Percentiles rank a stretch among this genome's conserved stretches.
Conservation (phyloP, 257 asterid genomes). For the Cynanchum wilfordii region DNA sequence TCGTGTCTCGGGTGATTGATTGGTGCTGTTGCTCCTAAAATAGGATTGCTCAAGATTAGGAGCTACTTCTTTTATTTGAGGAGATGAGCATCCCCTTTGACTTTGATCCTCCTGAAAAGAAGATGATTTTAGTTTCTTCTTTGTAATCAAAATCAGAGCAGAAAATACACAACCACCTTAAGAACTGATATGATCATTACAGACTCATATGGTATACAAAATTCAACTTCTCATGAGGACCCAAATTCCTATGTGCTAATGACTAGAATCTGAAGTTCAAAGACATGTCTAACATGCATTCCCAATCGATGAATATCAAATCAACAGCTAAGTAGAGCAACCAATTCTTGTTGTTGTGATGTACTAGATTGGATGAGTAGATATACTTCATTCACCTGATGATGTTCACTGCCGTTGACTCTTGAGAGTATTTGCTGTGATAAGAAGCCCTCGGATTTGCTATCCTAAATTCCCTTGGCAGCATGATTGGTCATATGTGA, state of each 20-base stretch:
- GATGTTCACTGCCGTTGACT: conserved; percentile 18
- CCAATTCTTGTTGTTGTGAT: not conserved
- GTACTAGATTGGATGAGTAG: conserved; percentile 10
- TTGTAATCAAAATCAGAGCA: conserved; percentile 13
- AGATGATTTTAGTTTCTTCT: conserved; percentile 11
- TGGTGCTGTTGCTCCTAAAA: conserved; percentile 31
- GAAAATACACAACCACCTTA: not conserved
- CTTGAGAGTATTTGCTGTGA: conserved; percentile 21
- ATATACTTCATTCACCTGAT: conserved; percentile 27
- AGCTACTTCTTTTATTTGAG: conserved; percentile 32
- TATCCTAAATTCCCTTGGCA: conserved; percentile 24
- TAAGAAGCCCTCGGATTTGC: conserved; percentile 20
- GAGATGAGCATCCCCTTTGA: conserved; percentile 34
- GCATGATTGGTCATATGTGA: conserved; percentile 28
- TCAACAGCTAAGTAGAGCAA: conserved; percentile 7
- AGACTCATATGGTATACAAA: not conserved
- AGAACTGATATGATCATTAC: not conserved
- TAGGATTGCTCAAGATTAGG: conserved; percentile 28
- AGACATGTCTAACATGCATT: not conserved
- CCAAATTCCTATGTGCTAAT: conserved; percentile 1
- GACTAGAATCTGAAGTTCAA: conserved; percentile 2
- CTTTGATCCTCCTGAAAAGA: conserved; percentile 47
- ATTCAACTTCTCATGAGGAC: not conserved
- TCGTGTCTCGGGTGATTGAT: conserved; percentile 34
- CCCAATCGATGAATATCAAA: conserved; percentile 9